phyloP scores from a whole-genome alignment of 768 basidiomycete species.

The Lanmaoa pseudosensibilis region DNA sequence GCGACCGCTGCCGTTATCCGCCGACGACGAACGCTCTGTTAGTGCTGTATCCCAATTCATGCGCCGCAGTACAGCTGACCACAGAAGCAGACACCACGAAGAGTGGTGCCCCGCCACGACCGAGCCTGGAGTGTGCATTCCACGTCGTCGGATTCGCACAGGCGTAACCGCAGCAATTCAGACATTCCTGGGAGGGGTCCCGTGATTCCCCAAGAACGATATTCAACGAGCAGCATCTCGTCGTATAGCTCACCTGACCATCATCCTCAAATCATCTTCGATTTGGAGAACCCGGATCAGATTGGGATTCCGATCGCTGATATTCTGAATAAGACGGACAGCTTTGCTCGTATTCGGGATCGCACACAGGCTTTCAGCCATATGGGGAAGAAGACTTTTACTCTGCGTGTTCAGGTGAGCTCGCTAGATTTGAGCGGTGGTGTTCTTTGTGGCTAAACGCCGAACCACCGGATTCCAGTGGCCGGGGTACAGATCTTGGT shows the following conservation, averaged over 20 bases:
- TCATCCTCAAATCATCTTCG: constrained; percentile 60
- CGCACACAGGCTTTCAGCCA: constrained; percentile 58
- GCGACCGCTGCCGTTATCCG: constrained; percentile 7
- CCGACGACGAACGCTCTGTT: constrained; percentile 12
- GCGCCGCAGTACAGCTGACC: constrained; percentile 18
- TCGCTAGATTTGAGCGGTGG: neutral
- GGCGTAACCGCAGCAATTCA: constrained; percentile 2
- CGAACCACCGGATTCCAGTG: constrained; percentile 45
- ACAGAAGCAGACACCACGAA: constrained; percentile 17
- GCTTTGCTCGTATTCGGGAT: constrained; percentile 49
- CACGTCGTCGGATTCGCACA: neutral
- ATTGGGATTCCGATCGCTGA: constrained; percentile 62
- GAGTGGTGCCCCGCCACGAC: constrained; percentile 18
- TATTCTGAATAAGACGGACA: constrained; percentile 50
- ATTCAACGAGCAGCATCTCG: constrained; percentile 16
- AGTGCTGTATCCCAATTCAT: constrained; percentile 10
- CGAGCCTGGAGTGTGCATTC: constrained; percentile 14
- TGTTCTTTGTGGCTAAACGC: neutral
- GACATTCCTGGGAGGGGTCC: constrained; percentile 18
- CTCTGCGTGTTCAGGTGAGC: constrained; percentile 68
- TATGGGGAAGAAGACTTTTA: constrained; percentile 71
- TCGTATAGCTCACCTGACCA: constrained; percentile 25
- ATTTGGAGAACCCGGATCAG: constrained; percentile 50
- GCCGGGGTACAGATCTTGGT: constrained; percentile 76
- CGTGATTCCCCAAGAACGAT: constrained; percentile 25